phyloP scores from a whole-genome alignment of 495 filamentous ascomycete genomes.

The Talaromyces thailandensis region DNA sequence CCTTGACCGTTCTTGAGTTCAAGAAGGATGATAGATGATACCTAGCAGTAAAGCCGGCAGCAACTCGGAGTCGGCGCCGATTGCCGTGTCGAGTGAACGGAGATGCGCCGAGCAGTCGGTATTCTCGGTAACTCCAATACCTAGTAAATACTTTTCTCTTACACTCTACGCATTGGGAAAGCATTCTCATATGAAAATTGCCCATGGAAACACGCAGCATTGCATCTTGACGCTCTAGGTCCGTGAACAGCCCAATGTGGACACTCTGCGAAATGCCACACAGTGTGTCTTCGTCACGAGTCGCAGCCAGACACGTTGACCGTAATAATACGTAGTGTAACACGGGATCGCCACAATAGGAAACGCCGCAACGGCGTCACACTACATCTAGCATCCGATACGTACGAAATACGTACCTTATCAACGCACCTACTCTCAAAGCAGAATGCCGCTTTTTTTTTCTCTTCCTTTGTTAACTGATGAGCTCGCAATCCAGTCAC shows the following conservation, averaged over 20 bases:
- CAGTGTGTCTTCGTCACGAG: background rate
- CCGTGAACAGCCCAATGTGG: background rate
- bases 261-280: background rate
- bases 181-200: background rate
- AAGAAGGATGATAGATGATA: background rate
- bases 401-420: background rate
- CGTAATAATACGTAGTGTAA: background rate
- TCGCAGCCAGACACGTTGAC: background rate
- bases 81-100: background rate
- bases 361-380: constrained; percentile 1
- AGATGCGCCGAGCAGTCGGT: background rate
- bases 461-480: background rate
- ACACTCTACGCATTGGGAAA: background rate
- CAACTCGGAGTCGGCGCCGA: background rate
- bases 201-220: background rate
- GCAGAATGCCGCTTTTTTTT: background rate
- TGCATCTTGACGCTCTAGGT: background rate
- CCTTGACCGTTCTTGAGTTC: background rate
- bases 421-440: background rate
- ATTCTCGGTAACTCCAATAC: background rate
- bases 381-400: background rate
- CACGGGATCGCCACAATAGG: background rate
- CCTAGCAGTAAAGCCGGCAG: background rate
- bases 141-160: too few species aligned
- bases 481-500: background rate